Conservation (phyloP, 306 rosid genomes). For the Quercus robur region DNA sequence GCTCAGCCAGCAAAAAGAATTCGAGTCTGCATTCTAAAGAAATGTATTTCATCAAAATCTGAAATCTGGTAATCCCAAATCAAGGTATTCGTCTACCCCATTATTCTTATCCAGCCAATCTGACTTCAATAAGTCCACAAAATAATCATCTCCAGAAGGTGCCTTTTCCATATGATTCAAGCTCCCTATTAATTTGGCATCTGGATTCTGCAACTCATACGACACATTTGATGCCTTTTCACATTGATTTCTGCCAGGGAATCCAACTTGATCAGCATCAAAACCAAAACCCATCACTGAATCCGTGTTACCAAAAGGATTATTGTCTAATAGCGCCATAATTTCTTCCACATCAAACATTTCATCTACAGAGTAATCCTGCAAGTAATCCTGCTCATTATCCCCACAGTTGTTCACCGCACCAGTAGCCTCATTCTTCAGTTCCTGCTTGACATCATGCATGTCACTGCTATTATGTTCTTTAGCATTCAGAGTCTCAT, state of each 20-base stretch:
- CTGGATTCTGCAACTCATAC: conserved; percentile 54
- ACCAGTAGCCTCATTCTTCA: not conserved
- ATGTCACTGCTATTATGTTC: conserved; percentile 29
- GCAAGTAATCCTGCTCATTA: conserved; percentile 20
- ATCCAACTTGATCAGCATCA: conserved; percentile 16
- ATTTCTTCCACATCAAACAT: conserved; percentile 64
- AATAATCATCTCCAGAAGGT: conserved; percentile 37
- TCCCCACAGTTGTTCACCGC: not conserved
- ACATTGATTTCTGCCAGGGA: conserved; percentile 6
- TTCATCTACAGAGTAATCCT: conserved; percentile 49
- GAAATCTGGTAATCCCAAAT: conserved; percentile 22
- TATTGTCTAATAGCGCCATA: conserved; percentile 33
- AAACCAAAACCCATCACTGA: conserved; percentile 22
- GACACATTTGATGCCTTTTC: conserved; percentile 38
- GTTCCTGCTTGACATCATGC: not conserved
- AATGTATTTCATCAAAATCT: conserved; percentile 5
- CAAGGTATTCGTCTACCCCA: conserved; percentile 32
- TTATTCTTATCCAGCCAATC: conserved; percentile 33
- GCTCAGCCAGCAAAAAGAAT: conserved; percentile 18
- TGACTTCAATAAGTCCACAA: conserved; percentile 56
- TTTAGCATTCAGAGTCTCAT: conserved; percentile 21
- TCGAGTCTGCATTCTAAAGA: not conserved
- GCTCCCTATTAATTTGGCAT: conserved; percentile 67
- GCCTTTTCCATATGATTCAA: conserved; percentile 54
- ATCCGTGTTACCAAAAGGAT: conserved; percentile 22